phyloP scores from a whole-genome alignment of 1,284 basidiomycete species.

The Tausonia pullulans region DNA sequence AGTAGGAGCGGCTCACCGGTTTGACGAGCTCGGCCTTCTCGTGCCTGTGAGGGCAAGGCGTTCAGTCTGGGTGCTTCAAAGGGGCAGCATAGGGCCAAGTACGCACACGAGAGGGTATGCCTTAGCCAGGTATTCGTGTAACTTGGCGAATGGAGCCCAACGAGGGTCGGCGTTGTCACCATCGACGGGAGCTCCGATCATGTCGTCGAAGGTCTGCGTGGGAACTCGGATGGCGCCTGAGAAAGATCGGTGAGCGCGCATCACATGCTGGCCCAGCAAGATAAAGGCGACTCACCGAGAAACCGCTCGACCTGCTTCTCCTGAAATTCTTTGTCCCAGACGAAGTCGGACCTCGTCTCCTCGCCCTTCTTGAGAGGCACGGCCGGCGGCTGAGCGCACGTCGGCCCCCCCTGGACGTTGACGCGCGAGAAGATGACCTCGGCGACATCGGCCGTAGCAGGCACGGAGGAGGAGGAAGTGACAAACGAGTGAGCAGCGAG shows the following conservation, averaged over 20 bases:
- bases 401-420: not conserved
- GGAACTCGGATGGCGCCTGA: not conserved
- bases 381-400: not conserved
- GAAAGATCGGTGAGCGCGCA: not conserved
- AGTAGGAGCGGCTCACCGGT: not conserved
- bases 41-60: not conserved
- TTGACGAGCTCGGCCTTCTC: constrained; percentile 10
- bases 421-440: not conserved
- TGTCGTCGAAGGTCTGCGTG: constrained; percentile 6
- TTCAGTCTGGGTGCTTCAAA: not conserved
- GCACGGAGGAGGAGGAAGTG: not conserved
- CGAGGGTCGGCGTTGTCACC: constrained; percentile 2
- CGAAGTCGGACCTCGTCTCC: not conserved
- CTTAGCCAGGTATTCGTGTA: constrained; percentile 10
- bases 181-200: constrained; percentile 1
- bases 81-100: not conserved
- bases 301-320: constrained; percentile 14
- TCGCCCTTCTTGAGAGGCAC: not conserved
- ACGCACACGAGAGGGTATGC: constrained; percentile 11
- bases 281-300: constrained; percentile 4
- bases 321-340: constrained; percentile 1
- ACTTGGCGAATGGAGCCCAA: constrained; percentile 4
- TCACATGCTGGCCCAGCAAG: not conserved
- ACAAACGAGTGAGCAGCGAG: not conserved
- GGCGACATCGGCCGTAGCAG: not conserved